Conservation (phyloP, 2,329 filamentous ascomycete species). For the Colletotrichum sidae region DNA sequence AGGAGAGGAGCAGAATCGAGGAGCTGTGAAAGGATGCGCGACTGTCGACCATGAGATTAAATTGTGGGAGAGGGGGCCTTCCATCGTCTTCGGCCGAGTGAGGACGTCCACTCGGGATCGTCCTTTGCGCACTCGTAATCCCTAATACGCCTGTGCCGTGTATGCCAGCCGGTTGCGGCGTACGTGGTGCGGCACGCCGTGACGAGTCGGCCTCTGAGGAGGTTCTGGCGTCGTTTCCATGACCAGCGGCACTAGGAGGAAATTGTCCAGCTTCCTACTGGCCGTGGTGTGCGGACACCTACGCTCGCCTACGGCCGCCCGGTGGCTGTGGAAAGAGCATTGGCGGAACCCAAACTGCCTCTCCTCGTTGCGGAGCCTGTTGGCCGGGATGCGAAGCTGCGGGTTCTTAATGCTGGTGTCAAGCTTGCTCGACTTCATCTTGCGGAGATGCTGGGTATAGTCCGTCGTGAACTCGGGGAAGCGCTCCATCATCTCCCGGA, state of each 20-base stretch:
- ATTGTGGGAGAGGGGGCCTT: background rate
- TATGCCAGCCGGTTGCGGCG: slow-evolving; percentile 8
- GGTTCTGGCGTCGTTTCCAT: slow-evolving; percentile 28
- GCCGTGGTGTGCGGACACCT: slow-evolving; percentile 59
- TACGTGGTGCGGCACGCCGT: slow-evolving; percentile 12
- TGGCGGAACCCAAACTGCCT: slow-evolving; percentile 70
- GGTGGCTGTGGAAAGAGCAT: slow-evolving; percentile 71
- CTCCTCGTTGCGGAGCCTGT: slow-evolving; percentile 66
- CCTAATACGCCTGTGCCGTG: slow-evolving; percentile 19
- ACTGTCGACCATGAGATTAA: slow-evolving; percentile 15
- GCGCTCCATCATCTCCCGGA: slow-evolving; percentile 56
- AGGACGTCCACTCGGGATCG: background rate
- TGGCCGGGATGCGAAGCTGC: slow-evolving; percentile 67
- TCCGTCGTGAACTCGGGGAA: slow-evolving; percentile 62
- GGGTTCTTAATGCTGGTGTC: slow-evolving; percentile 70
- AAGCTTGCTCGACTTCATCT: slow-evolving; percentile 62
- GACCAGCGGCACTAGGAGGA: slow-evolving; percentile 38
- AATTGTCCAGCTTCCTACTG: slow-evolving; percentile 36
- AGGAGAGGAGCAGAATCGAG: slow-evolving; percentile 12
- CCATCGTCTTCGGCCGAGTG: background rate
- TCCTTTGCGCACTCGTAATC: background rate
- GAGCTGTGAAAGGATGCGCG: slow-evolving; percentile 15
- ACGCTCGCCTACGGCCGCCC: slow-evolving; percentile 64
- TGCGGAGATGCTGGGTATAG: slow-evolving; percentile 63
- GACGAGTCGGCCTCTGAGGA: background rate